Evolutionary conservation across 1,284 basidiomycete species (phyloP).

Genomic region (Leccinum fuscescens): DNA sequence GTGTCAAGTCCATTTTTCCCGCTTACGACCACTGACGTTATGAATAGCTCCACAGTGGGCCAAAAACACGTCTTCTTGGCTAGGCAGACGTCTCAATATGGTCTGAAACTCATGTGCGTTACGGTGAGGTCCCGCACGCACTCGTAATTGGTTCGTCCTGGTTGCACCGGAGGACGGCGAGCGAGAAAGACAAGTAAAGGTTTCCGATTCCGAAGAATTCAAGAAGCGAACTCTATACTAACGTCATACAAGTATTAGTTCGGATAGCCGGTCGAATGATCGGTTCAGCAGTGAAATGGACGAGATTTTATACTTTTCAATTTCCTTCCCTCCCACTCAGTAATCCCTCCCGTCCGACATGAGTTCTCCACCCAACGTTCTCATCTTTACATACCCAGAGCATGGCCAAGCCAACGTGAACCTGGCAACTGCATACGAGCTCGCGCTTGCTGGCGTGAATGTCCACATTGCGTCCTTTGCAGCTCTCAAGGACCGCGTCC

Average conservation of each 20-base stretch:
- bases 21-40: no score
- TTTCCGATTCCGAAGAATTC: no score
- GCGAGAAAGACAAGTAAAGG: background rate
- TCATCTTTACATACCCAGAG: slow-evolving; percentile 11
- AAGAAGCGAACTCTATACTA: background rate
- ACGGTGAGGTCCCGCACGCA: no score
- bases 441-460: slow-evolving; percentile 7
- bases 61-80: no score
- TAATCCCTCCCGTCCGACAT: background rate
- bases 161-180: background rate
- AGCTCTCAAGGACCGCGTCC: slow-evolving; percentile 5
- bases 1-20: no score
- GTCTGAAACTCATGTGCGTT: no score
- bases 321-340: background rate
- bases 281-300: background rate
- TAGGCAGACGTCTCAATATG: no score
- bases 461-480: slow-evolving; percentile 6
- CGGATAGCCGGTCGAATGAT: background rate
- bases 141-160: background rate
- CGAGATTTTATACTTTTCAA: background rate
- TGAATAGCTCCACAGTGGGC: no score
- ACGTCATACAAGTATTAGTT: background rate
- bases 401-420: slow-evolving; percentile 13
- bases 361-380: background rate
- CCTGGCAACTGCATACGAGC: slow-evolving; percentile 13